Evolutionary conservation across 805 yeast genomes (phyloP).

Genomic region (Isabelozyma pseudorhagii): DNA sequence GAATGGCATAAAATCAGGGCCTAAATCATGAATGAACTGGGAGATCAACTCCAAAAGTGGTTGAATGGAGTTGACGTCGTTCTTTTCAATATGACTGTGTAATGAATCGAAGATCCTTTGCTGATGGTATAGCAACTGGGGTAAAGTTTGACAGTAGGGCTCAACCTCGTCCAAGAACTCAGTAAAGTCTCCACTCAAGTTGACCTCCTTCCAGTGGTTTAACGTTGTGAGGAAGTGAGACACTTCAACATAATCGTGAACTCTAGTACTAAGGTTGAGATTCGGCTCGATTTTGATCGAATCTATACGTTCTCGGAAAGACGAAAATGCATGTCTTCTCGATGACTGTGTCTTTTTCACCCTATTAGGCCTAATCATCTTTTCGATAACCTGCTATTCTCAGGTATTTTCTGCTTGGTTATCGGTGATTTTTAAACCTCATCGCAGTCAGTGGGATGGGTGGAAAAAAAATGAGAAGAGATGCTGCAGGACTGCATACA

Average conservation of each 20-base stretch:
- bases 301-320: slow-evolving; percentile 84
- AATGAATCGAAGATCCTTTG: slow-evolving; percentile 52
- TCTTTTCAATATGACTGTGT: slow-evolving; percentile 41
- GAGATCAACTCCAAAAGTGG: slow-evolving; percentile 75
- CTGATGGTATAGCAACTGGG: slow-evolving; percentile 77
- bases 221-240: slow-evolving; percentile 79
- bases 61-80: slow-evolving; percentile 72
- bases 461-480: not conserved
- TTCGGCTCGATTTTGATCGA: slow-evolving; percentile 77
- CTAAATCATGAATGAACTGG: slow-evolving; percentile 88
- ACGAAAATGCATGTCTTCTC: slow-evolving; percentile 58
- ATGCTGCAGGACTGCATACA: not conserved
- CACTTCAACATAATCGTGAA: slow-evolving; percentile 66
- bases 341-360: slow-evolving; percentile 50
- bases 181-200: slow-evolving; percentile 68
- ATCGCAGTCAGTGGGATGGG: slow-evolving; percentile 3
- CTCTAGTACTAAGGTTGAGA: slow-evolving; percentile 51
- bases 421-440: slow-evolving; percentile 1
- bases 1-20: slow-evolving; percentile 80
- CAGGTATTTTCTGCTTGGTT: not conserved
- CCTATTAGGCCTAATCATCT: slow-evolving; percentile 2
- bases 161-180: slow-evolving; percentile 58
- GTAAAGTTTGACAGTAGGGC: slow-evolving; percentile 61
- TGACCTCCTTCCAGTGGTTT: slow-evolving; percentile 86
- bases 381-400: not conserved